Base-by-base conservation (phyloP, 108 stramenopile genomes). In the Nitzschia sp. region DNA sequence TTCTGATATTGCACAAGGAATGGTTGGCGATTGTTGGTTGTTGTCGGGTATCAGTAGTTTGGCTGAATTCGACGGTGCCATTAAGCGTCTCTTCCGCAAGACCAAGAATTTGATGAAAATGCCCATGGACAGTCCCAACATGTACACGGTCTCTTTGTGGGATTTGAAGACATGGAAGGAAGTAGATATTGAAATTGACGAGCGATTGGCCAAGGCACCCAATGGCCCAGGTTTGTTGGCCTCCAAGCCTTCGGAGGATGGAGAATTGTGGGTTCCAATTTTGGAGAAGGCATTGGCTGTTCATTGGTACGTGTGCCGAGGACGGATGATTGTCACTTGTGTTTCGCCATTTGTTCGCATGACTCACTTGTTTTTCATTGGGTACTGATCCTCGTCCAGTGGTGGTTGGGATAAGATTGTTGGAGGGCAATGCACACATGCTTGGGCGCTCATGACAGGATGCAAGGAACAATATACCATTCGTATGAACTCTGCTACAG, bases 31-130 rank as follows among this genome's bases (percentile, higher is more conserved):
- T 66, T 80, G 79, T 57, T 80, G 79, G 79, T 50, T 80, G 26
- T 41, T 80, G 17, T 73, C 72, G 10, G 79, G 68, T 6, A 80
- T 80, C 59, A 58, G 54, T 21, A 51, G 58, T 38, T 40, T 80
- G 70, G 79, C 79, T 15, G 79, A 80, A 67, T 80, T 80, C 24
- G 79, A 80, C 63, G 79, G 79, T 41, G 79, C 73, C 58, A 75
- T 80, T 53, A 80, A 74, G 42, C 55, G 57, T 6, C 26, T 73
- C 15, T 80, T 74, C 56, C 64, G 73, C n/a, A 80, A 80, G 53
- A 80, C 79, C 7, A 65, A 57, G 42, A 51, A 71, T 11, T 24
- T 80, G 58, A 53, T 68, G 24, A 22, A 71, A 51, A 50, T 53
- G 43, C 79, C 79, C 11, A 17, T 70, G 51, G 69, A 74, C 22